Conservation (phyloP, 2,329 filamentous ascomycete genomes). For the Talaromyces sp. region DNA sequence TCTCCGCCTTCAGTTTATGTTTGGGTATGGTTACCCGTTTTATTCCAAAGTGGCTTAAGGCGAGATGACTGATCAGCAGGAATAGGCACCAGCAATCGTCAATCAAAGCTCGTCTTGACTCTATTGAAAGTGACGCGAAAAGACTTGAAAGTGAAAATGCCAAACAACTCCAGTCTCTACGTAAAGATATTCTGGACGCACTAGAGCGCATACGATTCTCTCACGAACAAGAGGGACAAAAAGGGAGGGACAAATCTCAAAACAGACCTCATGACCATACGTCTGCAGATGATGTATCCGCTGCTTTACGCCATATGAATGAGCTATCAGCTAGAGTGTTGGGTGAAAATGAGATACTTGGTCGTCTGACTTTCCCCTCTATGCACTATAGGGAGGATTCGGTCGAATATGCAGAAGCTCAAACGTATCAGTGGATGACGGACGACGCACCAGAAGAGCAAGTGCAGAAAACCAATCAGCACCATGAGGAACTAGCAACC, state of each 20-base stretch:
- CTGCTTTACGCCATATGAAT: background rate
- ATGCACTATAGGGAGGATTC: no score
- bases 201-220: background rate
- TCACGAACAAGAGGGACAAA: background rate
- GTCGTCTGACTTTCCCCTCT: no score
- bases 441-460: no score
- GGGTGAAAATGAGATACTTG: no score
- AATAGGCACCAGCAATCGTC: constrained; percentile 6
- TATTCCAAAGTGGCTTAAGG: background rate
- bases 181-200: background rate
- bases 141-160: background rate
- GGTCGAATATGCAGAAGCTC: no score
- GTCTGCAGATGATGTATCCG: background rate
- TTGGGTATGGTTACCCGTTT: constrained; percentile 2
- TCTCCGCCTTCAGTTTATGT: constrained; percentile 13
- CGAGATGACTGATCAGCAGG: background rate
- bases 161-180: background rate
- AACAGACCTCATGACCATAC: background rate
- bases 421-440: no score
- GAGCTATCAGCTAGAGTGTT: no score
- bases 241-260: background rate
- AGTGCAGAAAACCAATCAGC: no score
- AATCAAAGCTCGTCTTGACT: background rate
- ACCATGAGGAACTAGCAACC: no score
- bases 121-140: background rate